These are phyloP conservation scores for Uncinocarpus reesii DNA, from an alignment of 2,329 filamentous ascomycete species.

Conservation along the genomic window DNA sequence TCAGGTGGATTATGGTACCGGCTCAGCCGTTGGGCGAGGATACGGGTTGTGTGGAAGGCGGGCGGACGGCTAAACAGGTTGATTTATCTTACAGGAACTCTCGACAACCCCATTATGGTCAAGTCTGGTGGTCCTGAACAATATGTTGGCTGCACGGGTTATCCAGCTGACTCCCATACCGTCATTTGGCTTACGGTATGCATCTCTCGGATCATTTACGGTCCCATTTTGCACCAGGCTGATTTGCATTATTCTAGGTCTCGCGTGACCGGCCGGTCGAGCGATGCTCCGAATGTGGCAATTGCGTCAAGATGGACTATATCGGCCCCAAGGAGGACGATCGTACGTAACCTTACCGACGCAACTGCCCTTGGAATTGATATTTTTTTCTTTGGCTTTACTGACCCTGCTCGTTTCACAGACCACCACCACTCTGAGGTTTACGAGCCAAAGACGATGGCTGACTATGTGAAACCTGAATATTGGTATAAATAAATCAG, in stretches of 20 bases:
- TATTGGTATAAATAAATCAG: constrained; percentile 60
- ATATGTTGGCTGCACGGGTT: constrained; percentile 92
- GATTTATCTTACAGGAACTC: constrained; percentile 51
- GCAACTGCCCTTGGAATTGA: neutral
- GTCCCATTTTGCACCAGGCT: too few relatives aligned
- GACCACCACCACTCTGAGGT: constrained; percentile 45
- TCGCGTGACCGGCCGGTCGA: constrained; percentile 82
- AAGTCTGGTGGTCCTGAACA: constrained; percentile 92
- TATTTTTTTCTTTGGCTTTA: neutral
- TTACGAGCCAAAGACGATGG: constrained; percentile 90
- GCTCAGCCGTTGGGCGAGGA: neutral
- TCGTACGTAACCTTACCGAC: constrained; percentile 31
- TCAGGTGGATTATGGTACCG: neutral
- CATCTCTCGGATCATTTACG: neutral
- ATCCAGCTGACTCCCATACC: constrained; percentile 79
- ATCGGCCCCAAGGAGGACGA: constrained; percentile 70
- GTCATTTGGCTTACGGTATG: constrained; percentile 80
- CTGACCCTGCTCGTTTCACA: constrained; percentile 13
- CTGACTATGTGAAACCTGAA: constrained; percentile 88
- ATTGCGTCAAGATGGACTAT: constrained; percentile 97
- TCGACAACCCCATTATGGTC: constrained; percentile 82
- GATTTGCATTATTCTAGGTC: too few relatives aligned
- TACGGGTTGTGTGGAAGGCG: neutral
- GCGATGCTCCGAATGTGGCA: constrained; percentile 94
- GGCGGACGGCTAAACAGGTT: neutral